Base-by-base conservation (phyloP, 1,284 basidiomycete genomes). In the Xerocomus nothofagi region DNA sequence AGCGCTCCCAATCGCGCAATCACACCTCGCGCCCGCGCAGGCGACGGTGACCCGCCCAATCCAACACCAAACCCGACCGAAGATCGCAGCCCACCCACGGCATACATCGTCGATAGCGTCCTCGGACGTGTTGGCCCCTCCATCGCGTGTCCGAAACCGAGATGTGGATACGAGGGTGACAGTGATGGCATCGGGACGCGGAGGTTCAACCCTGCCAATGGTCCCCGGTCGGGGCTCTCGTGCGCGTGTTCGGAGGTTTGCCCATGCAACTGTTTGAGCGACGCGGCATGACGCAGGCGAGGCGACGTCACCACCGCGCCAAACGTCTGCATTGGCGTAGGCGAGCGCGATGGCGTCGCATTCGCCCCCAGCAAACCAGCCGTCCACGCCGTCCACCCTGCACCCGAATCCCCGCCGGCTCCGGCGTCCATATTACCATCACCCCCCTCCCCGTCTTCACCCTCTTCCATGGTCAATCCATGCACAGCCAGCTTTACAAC, bases 231-330 rank as follows among this genome's bases (percentile, higher is more conserved):
- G 2, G 31, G 6, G 6, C 10, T 11, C 71, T 12, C 55, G 34
- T 44, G 53, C 50, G 37, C 20, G 34, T 44, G 53, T 51, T 34
- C 20, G 43, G 14, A 45, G 51, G 27, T 47, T 7, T 47, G 44
- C 12, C 34, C 49, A 47, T 48, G 58, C 39, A 64, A 47, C 31
- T 63, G 64, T 27, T 71, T 68, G 49, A 73, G 65, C 2, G 77
- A 79, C 9, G 75, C 67, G 0, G 76, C 69, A 50, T 78, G 80
- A 8, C 77, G 73, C 24, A 80, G 62, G 3, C 77, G 72, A 2
- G 84, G 81, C 11, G 74, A 78, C 0, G 83, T 85, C 77, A 87
- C 84, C 37, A 87, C 76, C 32, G 78, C 73, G 15, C 86, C 85
- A 58, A 88, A 88, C 29, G 83, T 86, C 12, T 76, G 74, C 8